phyloP scores from a whole-genome alignment of 208 protist species.

The Sergeia podlipaevii region DNA sequence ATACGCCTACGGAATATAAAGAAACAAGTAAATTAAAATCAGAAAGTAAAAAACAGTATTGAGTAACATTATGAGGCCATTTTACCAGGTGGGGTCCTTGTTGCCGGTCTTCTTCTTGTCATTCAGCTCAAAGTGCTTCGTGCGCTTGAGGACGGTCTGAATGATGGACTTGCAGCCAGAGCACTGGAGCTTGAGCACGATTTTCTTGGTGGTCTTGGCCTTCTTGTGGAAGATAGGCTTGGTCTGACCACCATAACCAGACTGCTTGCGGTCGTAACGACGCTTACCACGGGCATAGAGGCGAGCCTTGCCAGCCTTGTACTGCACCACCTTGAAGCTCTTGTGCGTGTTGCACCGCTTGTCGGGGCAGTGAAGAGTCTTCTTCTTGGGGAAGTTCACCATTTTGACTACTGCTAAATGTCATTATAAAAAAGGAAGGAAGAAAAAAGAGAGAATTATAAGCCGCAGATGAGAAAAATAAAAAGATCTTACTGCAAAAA shows the following conservation, averaged over 20 bases:
- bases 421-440: constrained; percentile 10
- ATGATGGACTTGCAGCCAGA: constrained; percentile 94
- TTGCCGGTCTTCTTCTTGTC: constrained; percentile 82
- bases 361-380: constrained; percentile 73
- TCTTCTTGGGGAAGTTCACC: constrained; percentile 61
- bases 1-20: background rate
- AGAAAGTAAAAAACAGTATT: constrained; percentile 3
- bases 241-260: constrained; percentile 99
- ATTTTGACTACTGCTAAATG: constrained; percentile 1
- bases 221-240: constrained; percentile 99
- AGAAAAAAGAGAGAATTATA: constrained; percentile 5
- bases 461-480: constrained; percentile 3
- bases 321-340: constrained; percentile 98
- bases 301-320: constrained; percentile 98
- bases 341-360: constrained; percentile 89
- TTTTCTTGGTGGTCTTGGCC: constrained; percentile 99
- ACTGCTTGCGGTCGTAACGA: constrained; percentile 99
- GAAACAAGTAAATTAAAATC: background rate
- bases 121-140: constrained; percentile 99
- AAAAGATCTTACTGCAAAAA: constrained; percentile 1
- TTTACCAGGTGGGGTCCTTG: constrained; percentile 92
- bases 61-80: background rate
- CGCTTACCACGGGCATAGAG: constrained; percentile 98
- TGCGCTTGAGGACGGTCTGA: constrained; percentile 96
- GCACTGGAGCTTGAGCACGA: constrained; percentile 99